phyloP scores from a whole-genome alignment of 257 asterid genomes.

The Salvia rosmarinus region DNA sequence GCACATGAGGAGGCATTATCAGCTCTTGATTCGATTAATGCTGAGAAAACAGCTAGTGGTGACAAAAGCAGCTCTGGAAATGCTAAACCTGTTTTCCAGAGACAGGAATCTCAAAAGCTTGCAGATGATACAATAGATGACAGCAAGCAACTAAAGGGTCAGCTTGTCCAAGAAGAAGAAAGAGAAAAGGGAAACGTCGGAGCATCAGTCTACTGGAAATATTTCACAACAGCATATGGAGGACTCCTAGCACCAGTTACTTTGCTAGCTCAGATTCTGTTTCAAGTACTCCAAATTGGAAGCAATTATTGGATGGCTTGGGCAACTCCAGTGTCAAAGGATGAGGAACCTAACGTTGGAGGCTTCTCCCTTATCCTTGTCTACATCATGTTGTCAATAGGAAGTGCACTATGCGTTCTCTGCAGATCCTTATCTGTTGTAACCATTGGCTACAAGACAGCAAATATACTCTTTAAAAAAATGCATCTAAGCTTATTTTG shows the following conservation, averaged over 20 bases:
- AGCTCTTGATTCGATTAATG: slow-evolving; percentile 52
- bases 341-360: slow-evolving; percentile 58
- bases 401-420: slow-evolving; percentile 68
- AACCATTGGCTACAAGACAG: slow-evolving; percentile 70
- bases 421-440: slow-evolving; percentile 58
- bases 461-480: slow-evolving; percentile 66
- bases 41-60: slow-evolving; percentile 26
- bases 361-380: slow-evolving; percentile 70
- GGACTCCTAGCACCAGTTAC: slow-evolving; percentile 78
- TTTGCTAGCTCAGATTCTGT: slow-evolving; percentile 60
- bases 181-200: slow-evolving; percentile 88
- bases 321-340: slow-evolving; percentile 90
- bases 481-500: slow-evolving; percentile 80
- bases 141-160: slow-evolving; percentile 53
- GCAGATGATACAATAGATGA: slow-evolving; percentile 42
- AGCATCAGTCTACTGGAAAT: slow-evolving; percentile 75
- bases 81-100: slow-evolving; percentile 37
- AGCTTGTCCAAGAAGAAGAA: slow-evolving; percentile 94
- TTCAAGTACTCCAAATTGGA: slow-evolving; percentile 78
- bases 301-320: slow-evolving; percentile 99
- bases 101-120: slow-evolving; percentile 41
- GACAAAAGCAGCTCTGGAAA: slow-evolving; percentile 37
- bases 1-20: slow-evolving; percentile 86
- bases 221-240: slow-evolving; percentile 70
- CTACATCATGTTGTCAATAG: slow-evolving; percentile 64